Conservation (phyloP, 345 rosid genomes). For the Eucalyptus erythrocorys region DNA sequence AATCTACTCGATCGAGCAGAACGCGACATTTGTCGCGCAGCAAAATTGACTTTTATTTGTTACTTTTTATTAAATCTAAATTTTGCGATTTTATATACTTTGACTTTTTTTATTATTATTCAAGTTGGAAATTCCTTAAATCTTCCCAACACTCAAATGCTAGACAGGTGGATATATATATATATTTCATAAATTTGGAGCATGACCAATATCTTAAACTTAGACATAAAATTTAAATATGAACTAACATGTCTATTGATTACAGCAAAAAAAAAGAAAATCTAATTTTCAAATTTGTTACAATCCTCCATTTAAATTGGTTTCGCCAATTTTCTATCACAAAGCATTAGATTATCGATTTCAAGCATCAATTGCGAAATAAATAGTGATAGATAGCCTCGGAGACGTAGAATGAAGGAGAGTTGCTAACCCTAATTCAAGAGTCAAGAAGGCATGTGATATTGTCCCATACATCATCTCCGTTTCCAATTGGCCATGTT, state of each 20-base stretch:
- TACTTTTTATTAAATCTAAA: background rate
- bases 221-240: background rate
- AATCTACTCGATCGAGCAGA: background rate
- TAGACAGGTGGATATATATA: background rate
- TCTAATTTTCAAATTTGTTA: background rate
- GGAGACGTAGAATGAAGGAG: background rate
- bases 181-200: background rate
- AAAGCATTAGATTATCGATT: rapidly evolving
- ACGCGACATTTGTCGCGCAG: background rate
- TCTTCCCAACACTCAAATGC: background rate
- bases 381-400: background rate
- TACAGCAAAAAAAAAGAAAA: background rate
- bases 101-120: background rate
- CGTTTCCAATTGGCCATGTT: too few species aligned
- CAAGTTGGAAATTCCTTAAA: background rate
- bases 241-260: rapidly evolving
- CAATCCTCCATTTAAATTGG: background rate
- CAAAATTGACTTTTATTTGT: background rate
- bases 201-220: background rate
- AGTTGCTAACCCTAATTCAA: background rate
- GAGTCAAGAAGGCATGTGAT: background rate
- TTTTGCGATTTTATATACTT: too few species aligned
- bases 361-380: rapidly evolving
- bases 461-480: background rate
- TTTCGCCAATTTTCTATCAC: rapidly evolving